Percentiles rank a stretch among this genome's conserved stretches.
phyloP scores from a whole-genome alignment of 306 rosid genomes.

The Ceratonia siliqua region DNA sequence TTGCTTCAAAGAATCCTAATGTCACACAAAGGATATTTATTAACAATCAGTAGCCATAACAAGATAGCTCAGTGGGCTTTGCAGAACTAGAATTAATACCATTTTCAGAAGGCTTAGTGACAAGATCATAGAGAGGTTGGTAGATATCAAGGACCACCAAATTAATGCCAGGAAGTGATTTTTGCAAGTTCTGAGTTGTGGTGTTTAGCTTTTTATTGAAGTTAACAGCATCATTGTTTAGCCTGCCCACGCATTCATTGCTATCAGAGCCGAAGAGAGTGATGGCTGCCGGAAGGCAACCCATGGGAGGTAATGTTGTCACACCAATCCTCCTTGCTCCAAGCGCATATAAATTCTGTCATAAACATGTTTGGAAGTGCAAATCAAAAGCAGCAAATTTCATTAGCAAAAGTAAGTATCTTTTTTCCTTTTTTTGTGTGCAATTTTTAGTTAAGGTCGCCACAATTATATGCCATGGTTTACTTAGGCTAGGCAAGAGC shows the following conservation, averaged over 20 bases:
- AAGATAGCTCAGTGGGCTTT: not conserved
- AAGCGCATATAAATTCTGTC: constrained; percentile 65
- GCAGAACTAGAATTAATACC: constrained; percentile 39
- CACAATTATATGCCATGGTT: not conserved
- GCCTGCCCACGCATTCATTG: constrained; percentile 52
- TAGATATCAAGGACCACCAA: constrained; percentile 65
- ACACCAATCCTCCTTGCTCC: constrained; percentile 83
- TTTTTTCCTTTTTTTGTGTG: not conserved
- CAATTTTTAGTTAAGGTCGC: not conserved
- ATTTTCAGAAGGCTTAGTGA: constrained; percentile 59
- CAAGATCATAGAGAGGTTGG: constrained; percentile 65
- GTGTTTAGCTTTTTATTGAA: constrained; percentile 65
- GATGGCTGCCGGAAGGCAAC: constrained; percentile 74
- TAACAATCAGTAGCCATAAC: not conserved
- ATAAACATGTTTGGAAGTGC: constrained; percentile 27
- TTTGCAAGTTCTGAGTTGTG: constrained; percentile 61
- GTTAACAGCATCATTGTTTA: constrained; percentile 59
- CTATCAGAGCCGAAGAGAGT: constrained; percentile 62
- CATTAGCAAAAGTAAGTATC: not conserved
- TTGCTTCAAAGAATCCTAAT: constrained; percentile 66
- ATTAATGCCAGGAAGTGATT: constrained; percentile 51
- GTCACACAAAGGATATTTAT: constrained; percentile 11
- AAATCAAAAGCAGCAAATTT: not conserved
- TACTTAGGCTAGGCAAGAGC: not conserved
- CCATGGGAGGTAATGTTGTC: constrained; percentile 73